Base-by-base conservation (phyloP, 345 rosid species). In the Linum tenue region DNA sequence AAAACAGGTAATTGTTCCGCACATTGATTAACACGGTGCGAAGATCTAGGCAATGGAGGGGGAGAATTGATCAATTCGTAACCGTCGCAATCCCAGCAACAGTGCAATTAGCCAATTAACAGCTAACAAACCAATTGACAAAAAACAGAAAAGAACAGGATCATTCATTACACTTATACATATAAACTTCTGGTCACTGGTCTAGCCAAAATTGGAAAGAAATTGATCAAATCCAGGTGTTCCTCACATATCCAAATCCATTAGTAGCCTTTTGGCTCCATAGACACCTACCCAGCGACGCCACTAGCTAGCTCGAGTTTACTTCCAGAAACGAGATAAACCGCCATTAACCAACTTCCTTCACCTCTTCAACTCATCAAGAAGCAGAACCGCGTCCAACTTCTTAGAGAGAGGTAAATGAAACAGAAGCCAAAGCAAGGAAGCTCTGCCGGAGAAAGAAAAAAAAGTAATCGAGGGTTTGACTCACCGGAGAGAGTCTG, bases 401-500 rank as follows among this genome's bases (percentile, higher is more conserved):
- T 57, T n/a, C 22, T 22, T 22, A 22, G 31, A 22, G 31, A 22
- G 31, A 35, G 59, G 36, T 35, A 16, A 16, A 56, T 9, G n/a
- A 16, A 11, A 9, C 9, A 35, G 3, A 56, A 57, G 3, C 8
- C 8, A 37, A 37, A 57, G 37, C 37, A 5, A 17, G 38, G 8
- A 57, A 51, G 10, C 14, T 22, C 31, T 22, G 31, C 31, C 31
- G 31, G 38, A 36, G 3, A 16, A 57, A 36, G 37, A 57, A 57
- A 8, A n/a, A 8, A 17, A 2, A 7, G 15, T 5, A 7, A 31
- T 5, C 8, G 31, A n/a, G 22, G n/a, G 1, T 3, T 3, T n/a
- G 59, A 35, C n/a, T 56, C 22, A 57, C 60, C 60, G 37, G 60
- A 57, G 7, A 57, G 60, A 57, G 60, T 57, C 38, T 57, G 16